Evolutionary conservation across 1,284 basidiomycete species (phyloP), one percentile per base, ranked within the genome.

Genomic region (Leucoagaricus sp.): DNA sequence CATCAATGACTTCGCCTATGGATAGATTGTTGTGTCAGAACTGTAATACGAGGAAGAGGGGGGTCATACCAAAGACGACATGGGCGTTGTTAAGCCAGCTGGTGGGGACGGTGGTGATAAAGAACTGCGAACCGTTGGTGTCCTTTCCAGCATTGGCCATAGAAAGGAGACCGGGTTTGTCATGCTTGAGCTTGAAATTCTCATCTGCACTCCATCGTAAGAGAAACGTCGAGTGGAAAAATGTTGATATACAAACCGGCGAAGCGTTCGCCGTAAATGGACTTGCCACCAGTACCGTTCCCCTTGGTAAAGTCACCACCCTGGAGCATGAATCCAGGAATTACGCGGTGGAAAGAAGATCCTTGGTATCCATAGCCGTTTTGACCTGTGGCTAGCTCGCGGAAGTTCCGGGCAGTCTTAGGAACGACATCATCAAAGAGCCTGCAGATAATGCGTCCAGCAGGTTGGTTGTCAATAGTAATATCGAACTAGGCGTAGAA

Each of bases 281-380:
- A 93, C 74, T 89, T 89, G 54, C 93, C 93, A 60, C 96, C 96
- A 1, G 94, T 98, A 15, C 96, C 96, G 66, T 98, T 86, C 34
- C 71, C 67, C 21, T 65, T 69, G 60, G 86, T 89, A 73, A 91
- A 90, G 66, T 91, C 89, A 53, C 89, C 89, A 52, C 87, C 87
- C 69, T 90, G 79, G 40, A 78, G 69, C 77, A 80, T 79, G 65
- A 80, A 79, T 17, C 75, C 47, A 42, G 85, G 84, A 63, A 89
- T 93, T 66, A 95, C 79, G 63, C 95, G 86, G 72, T 97, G 95
- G 78, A 98, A 94, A 12, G 63, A 60, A 5, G 86, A 88, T 7
- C 84, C 84, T 53, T 70, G 60, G 68, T 89, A 91, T 28, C 87
- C 86, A 55, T 71, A 86, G 13, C 85, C 84, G 26, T 90, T 72